These are phyloP conservation scores for Begonia masoniana DNA, from an alignment of 306 rosid genomes.

Conservation along the genomic window DNA sequence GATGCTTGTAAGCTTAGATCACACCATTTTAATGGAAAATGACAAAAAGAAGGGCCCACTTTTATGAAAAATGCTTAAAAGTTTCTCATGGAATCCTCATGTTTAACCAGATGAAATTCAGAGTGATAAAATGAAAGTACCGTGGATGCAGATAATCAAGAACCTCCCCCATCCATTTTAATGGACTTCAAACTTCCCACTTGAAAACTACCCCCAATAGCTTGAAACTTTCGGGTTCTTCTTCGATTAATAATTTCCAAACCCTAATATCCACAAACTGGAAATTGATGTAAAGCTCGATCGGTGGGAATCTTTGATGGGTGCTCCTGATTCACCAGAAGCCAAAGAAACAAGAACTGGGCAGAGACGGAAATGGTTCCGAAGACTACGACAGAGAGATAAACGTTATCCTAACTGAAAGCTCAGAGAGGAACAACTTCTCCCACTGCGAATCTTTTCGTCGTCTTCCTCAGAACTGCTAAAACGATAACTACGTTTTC, in stretches of 20 bases:
- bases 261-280: too few species aligned
- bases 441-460: conserved; percentile 26
- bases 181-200: too few species aligned
- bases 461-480: conserved; percentile 8
- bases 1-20: background rate
- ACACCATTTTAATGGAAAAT: background rate
- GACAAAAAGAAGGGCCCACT: conserved; percentile 1
- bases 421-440: conserved; percentile 56
- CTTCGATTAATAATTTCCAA: background rate
- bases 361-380: conserved; percentile 22
- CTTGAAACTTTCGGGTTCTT: background rate
- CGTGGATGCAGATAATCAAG: conserved; percentile 2
- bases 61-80: background rate
- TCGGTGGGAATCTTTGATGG: background rate
- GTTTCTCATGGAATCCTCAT: conserved; percentile 9
- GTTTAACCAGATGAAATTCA: conserved; percentile 4
- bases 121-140: conserved; percentile 4
- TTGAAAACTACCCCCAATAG: background rate
- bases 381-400: conserved; percentile 52
- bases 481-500: background rate
- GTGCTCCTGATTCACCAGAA: background rate
- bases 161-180: background rate
- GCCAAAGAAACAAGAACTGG: conserved; percentile 1
- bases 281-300: background rate
- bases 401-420: conserved; percentile 47